Evolutionary conservation across 176 grass and related monocot species (phyloP).

Genomic region (Canna indica): DNA sequence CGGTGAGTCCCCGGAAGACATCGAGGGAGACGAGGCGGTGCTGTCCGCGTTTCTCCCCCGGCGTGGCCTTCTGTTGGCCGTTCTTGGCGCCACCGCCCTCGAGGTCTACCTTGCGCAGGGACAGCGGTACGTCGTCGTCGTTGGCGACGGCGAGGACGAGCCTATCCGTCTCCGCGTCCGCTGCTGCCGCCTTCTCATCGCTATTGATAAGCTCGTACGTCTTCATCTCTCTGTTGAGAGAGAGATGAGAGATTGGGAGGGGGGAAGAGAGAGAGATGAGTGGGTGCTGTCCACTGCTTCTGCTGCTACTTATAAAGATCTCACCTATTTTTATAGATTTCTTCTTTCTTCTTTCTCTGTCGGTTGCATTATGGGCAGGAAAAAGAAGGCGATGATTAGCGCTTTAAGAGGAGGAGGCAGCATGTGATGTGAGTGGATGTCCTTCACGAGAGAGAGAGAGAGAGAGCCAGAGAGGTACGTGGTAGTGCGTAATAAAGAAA

Average conservation of each 20-base stretch:
- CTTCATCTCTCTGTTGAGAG: neutral
- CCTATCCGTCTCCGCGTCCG: neutral
- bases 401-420: too few species aligned
- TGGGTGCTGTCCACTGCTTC: neutral
- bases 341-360: too few species aligned
- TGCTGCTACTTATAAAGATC: too few species aligned
- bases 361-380: too few species aligned
- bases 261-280: neutral
- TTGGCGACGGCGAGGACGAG: neutral
- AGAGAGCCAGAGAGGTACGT: too few species aligned
- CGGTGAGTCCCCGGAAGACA: slow-evolving; percentile 66
- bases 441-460: too few species aligned
- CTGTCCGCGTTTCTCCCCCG: slow-evolving; percentile 16
- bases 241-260: too few species aligned
- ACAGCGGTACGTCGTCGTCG: neutral
- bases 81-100: slow-evolving; percentile 13
- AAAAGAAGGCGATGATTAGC: too few species aligned
- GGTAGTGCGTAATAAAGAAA: too few species aligned
- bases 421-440: too few species aligned
- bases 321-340: too few species aligned
- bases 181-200: neutral
- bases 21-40: slow-evolving; percentile 68
- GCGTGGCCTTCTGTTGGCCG: slow-evolving; percentile 26
- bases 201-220: slow-evolving; percentile 45
- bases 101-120: slow-evolving; percentile 22